These are phyloP conservation scores for Leccinum subrobustum DNA, from an alignment of 1,284 basidiomycete species.

Conservation along the genomic window DNA sequence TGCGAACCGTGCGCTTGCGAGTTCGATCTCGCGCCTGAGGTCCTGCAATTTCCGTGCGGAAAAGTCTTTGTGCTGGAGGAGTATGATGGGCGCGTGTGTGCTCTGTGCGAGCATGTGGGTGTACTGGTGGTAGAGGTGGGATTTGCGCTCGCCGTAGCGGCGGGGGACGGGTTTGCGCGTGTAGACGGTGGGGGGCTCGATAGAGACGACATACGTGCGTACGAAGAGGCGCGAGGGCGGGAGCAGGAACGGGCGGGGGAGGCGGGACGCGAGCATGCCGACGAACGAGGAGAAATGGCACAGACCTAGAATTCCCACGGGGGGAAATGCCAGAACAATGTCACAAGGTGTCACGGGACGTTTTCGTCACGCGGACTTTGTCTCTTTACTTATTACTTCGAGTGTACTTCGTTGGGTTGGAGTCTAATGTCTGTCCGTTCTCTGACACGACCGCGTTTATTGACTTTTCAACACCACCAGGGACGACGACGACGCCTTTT, in stretches of 20 bases:
- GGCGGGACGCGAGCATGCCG: slow-evolving; percentile 10
- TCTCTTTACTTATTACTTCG: slow-evolving; percentile 19
- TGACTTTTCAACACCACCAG: slow-evolving; percentile 30
- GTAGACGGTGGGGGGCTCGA: slow-evolving; percentile 51
- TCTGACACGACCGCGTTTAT: slow-evolving; percentile 22
- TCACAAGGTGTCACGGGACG: slow-evolving; percentile 23
- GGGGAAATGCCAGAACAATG: slow-evolving; percentile 3
- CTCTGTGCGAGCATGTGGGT: slow-evolving; percentile 57
- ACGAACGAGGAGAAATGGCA: neutral
- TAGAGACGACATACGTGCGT: slow-evolving; percentile 55
- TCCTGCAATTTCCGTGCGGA: slow-evolving; percentile 59
- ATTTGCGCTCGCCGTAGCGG: slow-evolving; percentile 69
- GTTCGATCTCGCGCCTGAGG: slow-evolving; percentile 62
- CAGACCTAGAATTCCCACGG: too few relatives aligned
- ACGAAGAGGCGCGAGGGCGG: neutral
- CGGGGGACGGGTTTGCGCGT: slow-evolving; percentile 56
- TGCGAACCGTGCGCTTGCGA: slow-evolving; percentile 47
- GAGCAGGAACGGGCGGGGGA: neutral
- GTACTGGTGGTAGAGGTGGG: slow-evolving; percentile 75
- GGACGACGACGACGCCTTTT: slow-evolving; percentile 76
- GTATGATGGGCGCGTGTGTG: slow-evolving; percentile 56
- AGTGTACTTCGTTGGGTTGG: slow-evolving; percentile 12
- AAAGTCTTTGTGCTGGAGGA: slow-evolving; percentile 73
- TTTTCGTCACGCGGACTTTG: slow-evolving; percentile 27
- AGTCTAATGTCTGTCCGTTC: slow-evolving; percentile 33